Conservation (phyloP, 768 basidiomycete genomes). For the Collybia sordida region DNA sequence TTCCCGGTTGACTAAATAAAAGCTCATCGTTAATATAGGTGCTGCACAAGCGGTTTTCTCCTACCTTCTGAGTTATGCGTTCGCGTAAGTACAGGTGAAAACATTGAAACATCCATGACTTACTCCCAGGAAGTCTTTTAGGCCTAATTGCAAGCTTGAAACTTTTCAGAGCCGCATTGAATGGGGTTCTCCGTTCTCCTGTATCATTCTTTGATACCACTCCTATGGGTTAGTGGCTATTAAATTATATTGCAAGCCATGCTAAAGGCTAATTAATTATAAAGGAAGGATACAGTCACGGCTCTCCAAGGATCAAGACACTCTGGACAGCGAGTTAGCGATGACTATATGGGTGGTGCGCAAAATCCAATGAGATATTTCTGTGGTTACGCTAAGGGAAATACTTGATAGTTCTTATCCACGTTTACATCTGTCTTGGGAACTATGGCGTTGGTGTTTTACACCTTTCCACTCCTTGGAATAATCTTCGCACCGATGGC, state of each 20-base stretch:
- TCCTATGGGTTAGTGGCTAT: conserved; percentile 47
- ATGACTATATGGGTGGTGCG: conserved; percentile 46
- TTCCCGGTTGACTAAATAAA: neutral
- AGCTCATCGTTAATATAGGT: conserved; percentile 27
- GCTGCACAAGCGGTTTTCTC: conserved; percentile 48
- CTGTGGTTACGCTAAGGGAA: neutral
- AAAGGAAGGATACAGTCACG: conserved; percentile 56
- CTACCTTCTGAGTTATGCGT: conserved; percentile 47
- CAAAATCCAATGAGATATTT: neutral
- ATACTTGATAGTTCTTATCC: conserved; percentile 32
- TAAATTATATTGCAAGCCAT: neutral
- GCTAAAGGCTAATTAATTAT: neutral
- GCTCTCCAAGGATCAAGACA: conserved; percentile 62
- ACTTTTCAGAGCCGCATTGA: conserved; percentile 56
- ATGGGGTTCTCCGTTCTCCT: conserved; percentile 57
- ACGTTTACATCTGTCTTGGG: conserved; percentile 48
- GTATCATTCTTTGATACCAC: conserved; percentile 74
- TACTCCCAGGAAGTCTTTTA: conserved; percentile 24
- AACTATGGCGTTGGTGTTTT: conserved; percentile 59
- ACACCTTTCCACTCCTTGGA: conserved; percentile 66
- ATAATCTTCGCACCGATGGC: conserved; percentile 58
- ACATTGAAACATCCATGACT: neutral
- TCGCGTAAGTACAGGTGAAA: conserved; percentile 41
- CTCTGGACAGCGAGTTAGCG: conserved; percentile 50
- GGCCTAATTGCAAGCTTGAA: conserved; percentile 40